Percentiles rank a stretch among this genome's conserved stretches.
These are phyloP conservation scores for Sinapis alba DNA, from an alignment of 441 rosid genomes.

Conservation along the genomic window DNA sequence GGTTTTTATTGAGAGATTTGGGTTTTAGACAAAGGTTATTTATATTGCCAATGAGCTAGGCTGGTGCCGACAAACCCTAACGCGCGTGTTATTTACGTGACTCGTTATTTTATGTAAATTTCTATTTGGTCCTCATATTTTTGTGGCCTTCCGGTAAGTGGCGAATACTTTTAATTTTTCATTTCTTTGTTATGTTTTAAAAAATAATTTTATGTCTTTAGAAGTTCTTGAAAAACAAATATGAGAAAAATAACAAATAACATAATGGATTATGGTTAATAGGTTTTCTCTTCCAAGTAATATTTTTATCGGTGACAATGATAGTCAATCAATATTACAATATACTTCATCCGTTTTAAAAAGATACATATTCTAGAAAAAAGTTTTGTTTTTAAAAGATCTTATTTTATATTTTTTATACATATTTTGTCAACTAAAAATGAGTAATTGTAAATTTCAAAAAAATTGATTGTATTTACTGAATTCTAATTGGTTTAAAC, in stretches of 20 bases:
- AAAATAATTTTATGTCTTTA: neutral
- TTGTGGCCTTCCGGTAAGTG: neutral
- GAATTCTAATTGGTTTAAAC: too few relatives aligned
- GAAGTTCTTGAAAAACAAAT: neutral
- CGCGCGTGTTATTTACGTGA: slow-evolving; percentile 19
- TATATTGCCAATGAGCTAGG: slow-evolving; percentile 19
- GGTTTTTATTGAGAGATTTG: neutral
- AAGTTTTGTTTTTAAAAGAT: too few relatives aligned
- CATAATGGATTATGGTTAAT: neutral
- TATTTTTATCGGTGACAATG: neutral
- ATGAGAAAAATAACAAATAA: neutral
- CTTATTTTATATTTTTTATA: too few relatives aligned
- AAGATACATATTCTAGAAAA: too few relatives aligned
- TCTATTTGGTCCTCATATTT: slow-evolving; percentile 5
- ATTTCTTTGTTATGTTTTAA: neutral
- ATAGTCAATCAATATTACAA: neutral
- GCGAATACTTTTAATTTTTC: neutral
- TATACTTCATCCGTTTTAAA: too few relatives aligned
- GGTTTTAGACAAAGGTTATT: neutral
- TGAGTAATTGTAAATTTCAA: too few relatives aligned
- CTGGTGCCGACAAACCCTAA: slow-evolving; percentile 28
- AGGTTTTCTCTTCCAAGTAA: neutral
- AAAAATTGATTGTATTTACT: too few relatives aligned
- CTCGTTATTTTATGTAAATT: neutral
- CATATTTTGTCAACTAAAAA: too few relatives aligned